Evolutionary conservation across 2,329 filamentous ascomycete species (phyloP), one percentile per base, ranked within the genome.

Genomic region (Didymella pomorum): DNA sequence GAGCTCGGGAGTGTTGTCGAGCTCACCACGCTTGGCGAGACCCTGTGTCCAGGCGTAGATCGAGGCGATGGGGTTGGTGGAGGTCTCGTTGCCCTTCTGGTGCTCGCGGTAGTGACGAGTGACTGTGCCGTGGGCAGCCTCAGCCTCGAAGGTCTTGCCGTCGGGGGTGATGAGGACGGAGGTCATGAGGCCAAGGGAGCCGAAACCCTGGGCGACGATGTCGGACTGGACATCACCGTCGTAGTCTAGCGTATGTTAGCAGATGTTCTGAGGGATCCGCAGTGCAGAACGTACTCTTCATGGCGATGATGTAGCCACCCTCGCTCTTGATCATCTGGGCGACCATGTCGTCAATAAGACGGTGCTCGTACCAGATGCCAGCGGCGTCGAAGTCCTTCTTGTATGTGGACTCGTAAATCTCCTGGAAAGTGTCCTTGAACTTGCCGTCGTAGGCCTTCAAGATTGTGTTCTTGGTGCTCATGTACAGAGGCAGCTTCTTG

Each of bases 391-490:
- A 98, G 43, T 92, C 86, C 78, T 87, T 85, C 85, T 91, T 89
- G 85, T 98, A 99, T 71, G 89, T 82, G 59, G 84, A 86, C 64
- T 98, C 92, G 81, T 94, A 99, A 72, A 98, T 87, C 75, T 96
- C 91, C 86, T 99, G 91, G 88, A 99, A 99, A 79, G 98, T 96
- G 76, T 99, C 95, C 89, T 98, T 98, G 87, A 99, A 99, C 72
- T 91, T 87, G 52, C 95, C 95, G 76, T 99, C 95, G 82, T 99
- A 99, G 80, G 93, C 94, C 86, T 99, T 99, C 70, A 99, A 84
- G 72, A 99, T 99, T 70, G 95, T 99, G 86, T 98, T 98, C 90
- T 99, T 99, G 81, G 95, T 99, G 86, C 92, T 97, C 94, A 98
- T 96, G 85, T 98, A 99, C 73, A 99, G 84, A n/a, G 95, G 95